Conservation (phyloP, 1,284 basidiomycete genomes). For the Pisolithus thermaeus region DNA sequence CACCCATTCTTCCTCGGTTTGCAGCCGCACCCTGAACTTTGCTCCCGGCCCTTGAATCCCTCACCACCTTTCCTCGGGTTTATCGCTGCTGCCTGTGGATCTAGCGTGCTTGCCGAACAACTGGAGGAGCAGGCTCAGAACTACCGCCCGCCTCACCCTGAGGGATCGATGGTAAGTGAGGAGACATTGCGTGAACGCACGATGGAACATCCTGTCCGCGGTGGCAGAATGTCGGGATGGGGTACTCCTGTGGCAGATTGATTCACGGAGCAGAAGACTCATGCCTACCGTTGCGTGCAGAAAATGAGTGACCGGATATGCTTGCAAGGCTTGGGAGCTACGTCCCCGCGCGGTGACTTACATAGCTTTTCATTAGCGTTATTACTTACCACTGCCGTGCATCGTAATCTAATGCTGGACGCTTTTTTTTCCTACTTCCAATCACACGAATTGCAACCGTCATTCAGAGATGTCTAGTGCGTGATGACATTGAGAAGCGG, state of each 20-base stretch:
- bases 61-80: slow-evolving; percentile 97
- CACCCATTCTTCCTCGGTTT: slow-evolving; percentile 95
- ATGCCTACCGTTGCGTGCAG: no score
- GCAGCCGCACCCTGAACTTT: slow-evolving; percentile 98
- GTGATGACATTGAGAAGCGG: no score
- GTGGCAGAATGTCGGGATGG: slow-evolving; percentile 17
- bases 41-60: slow-evolving; percentile 96
- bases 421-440: no score
- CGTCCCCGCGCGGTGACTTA: no score
- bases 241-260: slow-evolving; percentile 18
- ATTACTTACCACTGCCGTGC: no score
- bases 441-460: no score
- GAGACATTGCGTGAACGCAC: slow-evolving; percentile 31
- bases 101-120: slow-evolving; percentile 67
- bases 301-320: no score
- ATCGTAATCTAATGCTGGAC: no score
- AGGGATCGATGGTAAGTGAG: slow-evolving; percentile 45
- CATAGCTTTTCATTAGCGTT: no score
- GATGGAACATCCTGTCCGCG: slow-evolving; percentile 26
- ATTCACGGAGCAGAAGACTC: neutral
- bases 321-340: no score
- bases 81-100: slow-evolving; percentile 73
- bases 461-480: no score
- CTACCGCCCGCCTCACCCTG: slow-evolving; percentile 48
- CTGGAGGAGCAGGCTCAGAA: slow-evolving; percentile 54